These are phyloP conservation scores for Mycena crocata DNA, from an alignment of 768 basidiomycete genomes.

Conservation along the genomic window DNA sequence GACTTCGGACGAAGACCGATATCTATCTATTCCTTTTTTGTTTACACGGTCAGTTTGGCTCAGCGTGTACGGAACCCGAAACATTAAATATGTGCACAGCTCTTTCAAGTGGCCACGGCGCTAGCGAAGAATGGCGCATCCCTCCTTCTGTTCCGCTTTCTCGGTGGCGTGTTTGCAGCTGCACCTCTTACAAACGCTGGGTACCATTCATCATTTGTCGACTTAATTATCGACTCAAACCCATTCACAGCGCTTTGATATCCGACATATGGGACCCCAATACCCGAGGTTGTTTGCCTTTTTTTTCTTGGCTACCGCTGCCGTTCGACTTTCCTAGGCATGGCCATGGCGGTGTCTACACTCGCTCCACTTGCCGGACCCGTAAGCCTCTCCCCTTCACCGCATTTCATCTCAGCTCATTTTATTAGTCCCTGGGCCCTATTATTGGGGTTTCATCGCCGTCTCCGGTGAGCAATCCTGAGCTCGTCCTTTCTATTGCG, in stretches of 20 bases:
- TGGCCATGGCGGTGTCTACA: constrained; percentile 74
- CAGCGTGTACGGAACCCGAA: neutral
- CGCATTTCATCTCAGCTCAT: neutral
- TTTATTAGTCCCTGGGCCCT: constrained; percentile 55
- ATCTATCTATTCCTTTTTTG: constrained; percentile 65
- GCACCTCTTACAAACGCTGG: constrained; percentile 78
- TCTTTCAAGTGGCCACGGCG: constrained; percentile 74
- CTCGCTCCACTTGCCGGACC: constrained; percentile 78
- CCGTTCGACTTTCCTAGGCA: constrained; percentile 40
- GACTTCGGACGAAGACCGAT: constrained; percentile 70
- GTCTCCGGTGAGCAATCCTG: constrained; percentile 35
- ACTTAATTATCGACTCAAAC: too few species aligned
- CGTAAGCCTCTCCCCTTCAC: neutral
- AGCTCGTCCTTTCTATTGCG: neutral
- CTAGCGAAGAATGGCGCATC: constrained; percentile 70
- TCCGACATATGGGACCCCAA: constrained; percentile 73
- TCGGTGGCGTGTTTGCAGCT: constrained; percentile 78
- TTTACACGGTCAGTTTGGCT: constrained; percentile 61
- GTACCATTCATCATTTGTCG: too few species aligned
- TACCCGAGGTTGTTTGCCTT: constrained; percentile 55
- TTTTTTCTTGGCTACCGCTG: neutral
- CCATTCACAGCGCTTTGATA: too few species aligned
- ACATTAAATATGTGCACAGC: constrained; percentile 43
- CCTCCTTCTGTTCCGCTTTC: constrained; percentile 75
- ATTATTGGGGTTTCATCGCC: constrained; percentile 61